Conservation (phyloP, 2,329 filamentous ascomycete species). For the Aspergillus costaricaensis region DNA sequence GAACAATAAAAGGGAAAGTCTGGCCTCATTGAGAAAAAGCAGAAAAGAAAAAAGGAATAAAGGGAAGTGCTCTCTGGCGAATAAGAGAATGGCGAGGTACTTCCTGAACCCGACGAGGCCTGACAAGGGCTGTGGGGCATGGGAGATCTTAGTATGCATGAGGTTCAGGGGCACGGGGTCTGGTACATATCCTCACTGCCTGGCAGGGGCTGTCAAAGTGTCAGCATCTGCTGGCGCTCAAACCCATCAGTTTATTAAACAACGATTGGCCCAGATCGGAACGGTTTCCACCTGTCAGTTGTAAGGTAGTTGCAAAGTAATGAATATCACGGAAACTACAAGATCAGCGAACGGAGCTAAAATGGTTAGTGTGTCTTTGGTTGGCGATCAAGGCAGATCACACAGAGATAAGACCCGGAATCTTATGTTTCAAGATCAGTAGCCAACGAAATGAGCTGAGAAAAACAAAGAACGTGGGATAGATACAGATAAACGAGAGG, state of each 20-base stretch:
- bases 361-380: background rate
- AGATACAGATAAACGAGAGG: background rate
- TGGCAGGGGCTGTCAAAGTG: conserved; percentile 9
- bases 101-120: conserved; percentile 11
- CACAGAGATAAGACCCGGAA: background rate
- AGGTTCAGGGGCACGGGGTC: conserved; percentile 22
- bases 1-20: background rate
- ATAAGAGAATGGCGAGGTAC: conserved; percentile 1
- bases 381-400: conserved; percentile 2
- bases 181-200: conserved; percentile 4
- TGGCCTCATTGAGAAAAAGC: background rate
- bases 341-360: background rate
- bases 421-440: background rate
- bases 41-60: background rate
- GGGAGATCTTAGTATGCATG: conserved; percentile 23
- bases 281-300: conserved; percentile 8
- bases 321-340: too few species aligned
- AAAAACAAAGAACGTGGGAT: background rate
- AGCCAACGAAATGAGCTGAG: background rate
- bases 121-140: conserved; percentile 15
- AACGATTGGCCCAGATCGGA: conserved; percentile 14
- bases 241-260: conserved; percentile 8
- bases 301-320: too few species aligned
- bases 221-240: conserved; percentile 12
- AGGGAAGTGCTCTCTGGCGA: background rate